Percentiles rank a stretch among this genome's conserved stretches.
Evolutionary conservation across 176 grass and related monocot genomes (phyloP).

Genomic region (Rhipidocladum racemiflorum): DNA sequence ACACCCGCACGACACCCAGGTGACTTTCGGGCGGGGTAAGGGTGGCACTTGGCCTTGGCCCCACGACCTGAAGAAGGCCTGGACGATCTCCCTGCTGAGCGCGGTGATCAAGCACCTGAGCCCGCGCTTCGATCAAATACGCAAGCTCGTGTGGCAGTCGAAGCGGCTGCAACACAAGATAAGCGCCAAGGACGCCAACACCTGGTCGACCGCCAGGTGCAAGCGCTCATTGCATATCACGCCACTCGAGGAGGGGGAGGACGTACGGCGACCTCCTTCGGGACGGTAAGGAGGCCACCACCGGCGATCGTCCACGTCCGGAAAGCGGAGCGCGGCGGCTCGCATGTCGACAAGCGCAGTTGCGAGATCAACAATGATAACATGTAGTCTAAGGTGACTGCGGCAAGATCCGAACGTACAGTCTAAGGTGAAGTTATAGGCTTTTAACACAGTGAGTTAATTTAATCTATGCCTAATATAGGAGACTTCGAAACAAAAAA

Average conservation of each 20-base stretch:
- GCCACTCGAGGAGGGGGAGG: neutral
- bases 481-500: too few species aligned
- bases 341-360: too few species aligned
- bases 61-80: constrained; percentile 56
- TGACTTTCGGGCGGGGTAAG: too few species aligned
- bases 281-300: neutral
- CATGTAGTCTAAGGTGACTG: too few species aligned
- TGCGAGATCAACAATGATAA: too few species aligned
- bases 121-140: constrained; percentile 34
- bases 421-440: too few species aligned
- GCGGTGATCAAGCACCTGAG: constrained; percentile 48
- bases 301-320: neutral
- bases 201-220: constrained; percentile 18
- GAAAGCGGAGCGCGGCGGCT: neutral
- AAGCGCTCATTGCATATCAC: constrained; percentile 22
- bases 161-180: constrained; percentile 50
- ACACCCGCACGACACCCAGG: too few species aligned
- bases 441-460: too few species aligned
- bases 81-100: constrained; percentile 46
- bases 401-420: too few species aligned
- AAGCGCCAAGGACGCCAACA: constrained; percentile 38
- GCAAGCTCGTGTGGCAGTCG: constrained; percentile 46
- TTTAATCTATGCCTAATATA: too few species aligned
- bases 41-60: too few species aligned
- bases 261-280: too few species aligned